Evolutionary conservation across 805 yeast genomes (phyloP).

Genomic region (Ogataea minuta): DNA sequence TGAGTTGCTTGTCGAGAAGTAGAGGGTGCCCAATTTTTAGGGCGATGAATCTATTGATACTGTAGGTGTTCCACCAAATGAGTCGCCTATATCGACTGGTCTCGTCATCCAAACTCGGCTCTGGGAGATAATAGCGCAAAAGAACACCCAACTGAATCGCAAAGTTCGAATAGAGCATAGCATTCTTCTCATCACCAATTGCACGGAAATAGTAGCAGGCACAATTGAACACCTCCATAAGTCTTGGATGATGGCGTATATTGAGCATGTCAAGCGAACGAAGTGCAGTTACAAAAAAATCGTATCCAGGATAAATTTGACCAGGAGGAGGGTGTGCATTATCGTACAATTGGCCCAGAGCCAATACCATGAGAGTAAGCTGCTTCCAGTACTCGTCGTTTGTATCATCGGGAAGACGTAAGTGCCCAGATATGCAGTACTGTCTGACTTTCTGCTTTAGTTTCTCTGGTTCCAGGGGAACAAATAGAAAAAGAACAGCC

Average conservation of each 20-base stretch:
- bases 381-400: constrained; percentile 4
- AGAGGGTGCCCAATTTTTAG: constrained; percentile 5
- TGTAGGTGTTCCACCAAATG: constrained; percentile 4
- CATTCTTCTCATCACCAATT: constrained; percentile 6
- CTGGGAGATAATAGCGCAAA: constrained; percentile 1
- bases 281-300: not conserved
- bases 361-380: constrained; percentile 4
- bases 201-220: constrained; percentile 6
- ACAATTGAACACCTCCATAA: constrained; percentile 5
- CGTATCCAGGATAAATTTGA: constrained; percentile 5
- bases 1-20: constrained; percentile 2
- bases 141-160: constrained; percentile 3
- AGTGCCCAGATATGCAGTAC: constrained; percentile 1
- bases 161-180: constrained; percentile 4
- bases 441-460: constrained; percentile 9
- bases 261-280: not conserved
- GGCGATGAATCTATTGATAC: constrained; percentile 4
- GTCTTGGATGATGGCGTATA: constrained; percentile 1
- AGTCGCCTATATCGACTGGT: not conserved
- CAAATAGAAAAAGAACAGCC: constrained; percentile 21
- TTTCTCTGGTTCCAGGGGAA: constrained; percentile 31
- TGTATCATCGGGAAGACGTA: not conserved
- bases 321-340: not conserved
- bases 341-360: constrained; percentile 8
- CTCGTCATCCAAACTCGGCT: not conserved